These are phyloP conservation scores for Tetrapyrgos nigripes DNA, from an alignment of 1,284 basidiomycete species.

Conservation along the genomic window DNA sequence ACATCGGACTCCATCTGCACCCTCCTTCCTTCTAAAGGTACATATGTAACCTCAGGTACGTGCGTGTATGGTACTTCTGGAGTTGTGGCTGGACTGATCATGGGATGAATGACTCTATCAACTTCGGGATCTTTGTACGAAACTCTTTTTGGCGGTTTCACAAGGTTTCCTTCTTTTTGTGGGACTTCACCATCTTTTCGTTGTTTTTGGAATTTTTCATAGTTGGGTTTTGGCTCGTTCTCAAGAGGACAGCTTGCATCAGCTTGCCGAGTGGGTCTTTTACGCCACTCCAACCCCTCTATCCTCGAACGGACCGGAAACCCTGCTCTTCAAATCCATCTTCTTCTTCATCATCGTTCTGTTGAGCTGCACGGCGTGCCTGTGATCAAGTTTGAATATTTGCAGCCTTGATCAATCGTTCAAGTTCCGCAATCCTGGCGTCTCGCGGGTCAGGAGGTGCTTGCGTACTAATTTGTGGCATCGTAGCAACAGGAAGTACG, in stretches of 20 bases:
- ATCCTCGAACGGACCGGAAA: too few relatives aligned
- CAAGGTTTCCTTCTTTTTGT: neutral
- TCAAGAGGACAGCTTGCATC: neutral
- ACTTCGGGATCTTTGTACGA: neutral
- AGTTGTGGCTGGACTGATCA: neutral
- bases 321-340: too few relatives aligned
- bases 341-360: too few relatives aligned
- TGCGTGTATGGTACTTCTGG: conserved; percentile 1
- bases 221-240: neutral
- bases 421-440: too few relatives aligned
- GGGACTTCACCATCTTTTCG: neutral
- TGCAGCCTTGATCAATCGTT: too few relatives aligned
- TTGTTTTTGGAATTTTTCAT: neutral
- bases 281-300: too few relatives aligned
- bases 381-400: too few relatives aligned
- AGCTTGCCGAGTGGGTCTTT: too few relatives aligned
- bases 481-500: too few relatives aligned
- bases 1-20: neutral
- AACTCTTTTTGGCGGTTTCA: neutral
- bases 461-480: too few relatives aligned
- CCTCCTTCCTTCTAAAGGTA: neutral
- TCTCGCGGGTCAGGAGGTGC: too few relatives aligned
- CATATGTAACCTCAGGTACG: conserved; percentile 3
- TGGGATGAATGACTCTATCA: neutral
- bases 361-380: too few relatives aligned